Evolutionary conservation across 2,329 filamentous ascomycete species (phyloP), one percentile per base, ranked within the genome.

Genomic region (Scortechinia acanthostroma): DNA sequence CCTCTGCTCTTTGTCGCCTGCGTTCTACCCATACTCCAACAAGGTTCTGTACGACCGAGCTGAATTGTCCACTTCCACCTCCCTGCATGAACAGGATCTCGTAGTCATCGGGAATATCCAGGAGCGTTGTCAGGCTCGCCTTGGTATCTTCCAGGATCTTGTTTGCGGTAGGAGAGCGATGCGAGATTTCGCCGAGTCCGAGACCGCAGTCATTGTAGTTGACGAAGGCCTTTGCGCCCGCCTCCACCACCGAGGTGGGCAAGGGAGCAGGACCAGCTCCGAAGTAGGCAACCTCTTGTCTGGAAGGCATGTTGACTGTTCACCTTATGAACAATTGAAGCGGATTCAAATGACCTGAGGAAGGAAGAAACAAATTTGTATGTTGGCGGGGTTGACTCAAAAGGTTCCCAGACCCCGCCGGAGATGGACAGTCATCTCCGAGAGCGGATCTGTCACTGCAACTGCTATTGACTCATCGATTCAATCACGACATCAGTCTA

Each of bases 251-350:
- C 3, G 78, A 67, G 13, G 88, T 94, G 20, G 91, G 91, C 16
- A 97, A 75, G 22, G 80, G 72, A n/a, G 91, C 90, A 43, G 91
- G 91, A 50, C 91, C 91, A 45, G 91, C 91, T 49, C 91, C 90
- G 55, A 95, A 95, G 67, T 94, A 93, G 52, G 83, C 77, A 60
- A 93, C 78, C 51, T 91, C 83, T 54, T 80, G 73, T 64, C 88
- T 75, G 51, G 77, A 70, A 56, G 85, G 83, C 87, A 91, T 88
- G 16, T 44, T 54, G 42, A 42, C 16, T 21, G 37, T 14, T 33
- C 14, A 14, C 14, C 14, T 14, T 33, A 14, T n/a, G 28, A 33
- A 33, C 14, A 14, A 33, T 14, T n/a, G 28, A 14, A 14, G 28
- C n/a, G 14, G 28, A 33, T n/a, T n/a, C n/a, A 33, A n/a, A n/a